Base-by-base conservation (phyloP, 2,329 filamentous ascomycete genomes). In the Periconia sp. region DNA sequence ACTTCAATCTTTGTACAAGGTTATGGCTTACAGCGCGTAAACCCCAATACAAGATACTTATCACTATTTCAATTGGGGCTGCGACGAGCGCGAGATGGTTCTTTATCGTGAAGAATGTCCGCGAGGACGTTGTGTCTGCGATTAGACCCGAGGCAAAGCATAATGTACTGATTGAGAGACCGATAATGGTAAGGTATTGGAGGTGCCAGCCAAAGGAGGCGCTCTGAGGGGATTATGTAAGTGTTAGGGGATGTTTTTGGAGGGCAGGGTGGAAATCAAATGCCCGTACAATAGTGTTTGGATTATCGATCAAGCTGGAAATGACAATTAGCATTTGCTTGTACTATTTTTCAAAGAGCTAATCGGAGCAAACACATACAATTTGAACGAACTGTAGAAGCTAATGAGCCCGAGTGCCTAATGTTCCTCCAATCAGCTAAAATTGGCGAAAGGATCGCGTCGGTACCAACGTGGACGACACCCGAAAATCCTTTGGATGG, bases 121-220 rank as follows among this genome's bases (percentile, higher is more conserved):
- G 70, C 24, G 75, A 84, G 18, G 81, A 64, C 0, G 82, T 82
- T 7, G 89, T 56, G 65, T 91, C 87, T 39, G 86, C 84, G 24
- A 85, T 62, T 4, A 87, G 70, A 4, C 81, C 88, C 18, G 80
- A 68, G 36, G 68, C 54, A 64, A 89, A 89, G 36, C 83, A 86
- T 32, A 77, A 54, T 9, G 81, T 76, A 1, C 85, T 78, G 17
- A 87, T 71, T 1, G 77, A 73, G 30, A 90, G 78, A 18, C 86
- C 87, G 44, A 90, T 79, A 61, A 89, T 89, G 52, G 87, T 91
- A 22, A 91, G 77, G 59, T 87, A 89, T 65, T 88, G 84, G 50
- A 84, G 80, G 60, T 87, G 80, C 71, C 85, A 85, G 43, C 87
- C 87, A 56, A 85, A 88, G 1, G 82, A 77, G 0, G 75, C 71